Base-by-base conservation (phyloP, 306 rosid genomes). In the Pachyrhizus erosus region DNA sequence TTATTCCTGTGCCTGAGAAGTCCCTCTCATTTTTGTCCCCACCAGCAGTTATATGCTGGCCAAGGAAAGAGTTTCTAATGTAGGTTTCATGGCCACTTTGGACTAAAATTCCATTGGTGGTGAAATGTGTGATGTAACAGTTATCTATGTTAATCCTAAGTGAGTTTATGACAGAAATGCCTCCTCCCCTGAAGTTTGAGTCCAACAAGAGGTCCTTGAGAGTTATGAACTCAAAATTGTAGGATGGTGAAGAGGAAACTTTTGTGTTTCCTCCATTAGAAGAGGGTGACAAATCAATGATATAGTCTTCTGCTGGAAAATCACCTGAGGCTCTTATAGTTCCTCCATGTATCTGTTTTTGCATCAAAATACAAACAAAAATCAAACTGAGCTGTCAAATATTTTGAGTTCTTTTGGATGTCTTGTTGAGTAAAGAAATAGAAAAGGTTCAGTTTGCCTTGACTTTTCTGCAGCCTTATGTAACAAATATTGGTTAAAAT, bases 31-130 rank as follows among this genome's bases (percentile, higher is more conserved):
- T 77, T 0, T 55, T 81, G 84, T 93, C 94, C 0, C 84, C 91
- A 0, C 99, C 99, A 0, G 98, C 99, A 2, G 98, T 96, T 79
- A 92, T 87, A 80, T 93, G 98, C 26, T 93, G 99, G 39, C 99
- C 99, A 18, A 96, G 90, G 87, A 92, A 96, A 58, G 97, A 83
- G 87, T 84, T 91, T 0, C 96, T 82, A 68, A 96, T 96, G 90
- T 85, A 89, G 73, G 99, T 93, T 78, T 96, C 99, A 54, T 96
- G 98, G 27, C 99, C 99, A 40, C 90, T 70, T 37, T 76, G 87
- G 66, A 93, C 97, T 11, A 85, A 46, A 70, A 96, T 92, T 7
- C 98, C 98, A 65, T 57, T 85, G 48, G 97, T 88, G 49, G 91
- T 82, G 91, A 96, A 96, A 85, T 96, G 99, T 24, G 93, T 84